A percentile compares a stretch with the other conserved stretches of the same genome.
Evolutionary conservation across 2,329 filamentous ascomycete genomes (phyloP).

Genomic region (Cordyceps tenuipes): DNA sequence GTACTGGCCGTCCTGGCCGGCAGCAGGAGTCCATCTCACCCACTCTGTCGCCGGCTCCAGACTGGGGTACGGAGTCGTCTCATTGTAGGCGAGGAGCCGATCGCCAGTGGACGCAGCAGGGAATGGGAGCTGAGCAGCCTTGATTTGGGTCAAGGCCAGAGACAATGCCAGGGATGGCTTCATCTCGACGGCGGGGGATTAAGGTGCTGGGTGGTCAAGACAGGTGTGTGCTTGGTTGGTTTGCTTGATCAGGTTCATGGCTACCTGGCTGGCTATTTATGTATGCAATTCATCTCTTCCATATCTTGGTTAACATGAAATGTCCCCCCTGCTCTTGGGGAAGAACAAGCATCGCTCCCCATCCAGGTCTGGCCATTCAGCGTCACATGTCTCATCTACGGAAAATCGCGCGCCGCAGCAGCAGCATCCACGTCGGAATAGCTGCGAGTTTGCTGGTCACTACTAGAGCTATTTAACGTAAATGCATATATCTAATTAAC

Average conservation of each 20-base stretch:
- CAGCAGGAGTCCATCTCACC: conserved; percentile 46
- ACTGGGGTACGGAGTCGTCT: conserved; percentile 41
- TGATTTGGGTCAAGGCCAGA: background rate
- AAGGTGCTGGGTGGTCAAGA: background rate
- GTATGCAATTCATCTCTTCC: background rate
- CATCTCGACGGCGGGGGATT: background rate
- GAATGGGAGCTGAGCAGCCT: background rate
- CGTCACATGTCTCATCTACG: background rate
- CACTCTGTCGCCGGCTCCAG: conserved; percentile 39
- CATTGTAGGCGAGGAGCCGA: conserved; percentile 51
- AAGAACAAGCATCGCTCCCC: background rate
- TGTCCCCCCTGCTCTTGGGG: background rate
- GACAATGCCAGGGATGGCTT: background rate
- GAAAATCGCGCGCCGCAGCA: no score
- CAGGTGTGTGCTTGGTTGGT: no score
- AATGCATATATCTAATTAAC: no score
- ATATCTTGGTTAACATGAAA: background rate
- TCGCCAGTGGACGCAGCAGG: conserved; percentile 45
- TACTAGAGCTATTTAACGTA: no score
- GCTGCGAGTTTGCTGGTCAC: no score
- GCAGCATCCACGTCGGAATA: no score
- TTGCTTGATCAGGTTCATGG: background rate
- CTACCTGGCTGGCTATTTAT: background rate
- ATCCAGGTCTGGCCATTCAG: background rate
- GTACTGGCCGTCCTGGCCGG: conserved; percentile 53